phyloP scores from a whole-genome alignment of 1,284 basidiomycete species.

The Ceratobasidium sp. region DNA sequence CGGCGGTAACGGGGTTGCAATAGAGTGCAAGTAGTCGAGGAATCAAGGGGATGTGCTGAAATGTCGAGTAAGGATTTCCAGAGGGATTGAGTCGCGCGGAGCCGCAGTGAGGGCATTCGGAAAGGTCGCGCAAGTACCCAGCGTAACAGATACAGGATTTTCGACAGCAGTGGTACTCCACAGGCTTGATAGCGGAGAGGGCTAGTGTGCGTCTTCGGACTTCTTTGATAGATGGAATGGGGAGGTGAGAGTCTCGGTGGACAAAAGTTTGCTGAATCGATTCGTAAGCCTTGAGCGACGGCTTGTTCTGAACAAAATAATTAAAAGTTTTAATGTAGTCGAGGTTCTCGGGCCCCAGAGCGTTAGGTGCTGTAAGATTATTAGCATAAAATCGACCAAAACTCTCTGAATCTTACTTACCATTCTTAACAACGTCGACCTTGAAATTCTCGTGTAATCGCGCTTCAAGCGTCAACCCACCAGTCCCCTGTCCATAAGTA shows the following conservation, averaged over 20 bases:
- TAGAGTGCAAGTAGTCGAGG: slow-evolving; percentile 39
- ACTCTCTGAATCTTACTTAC: neutral
- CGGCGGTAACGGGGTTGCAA: neutral
- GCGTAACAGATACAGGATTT: slow-evolving; percentile 41
- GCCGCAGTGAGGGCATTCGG: slow-evolving; percentile 34
- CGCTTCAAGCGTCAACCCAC: neutral
- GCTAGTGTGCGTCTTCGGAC: neutral
- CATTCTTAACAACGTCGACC: neutral
- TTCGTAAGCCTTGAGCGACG: neutral
- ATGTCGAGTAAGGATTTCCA: slow-evolving; percentile 15
- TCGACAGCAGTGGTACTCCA: slow-evolving; percentile 42
- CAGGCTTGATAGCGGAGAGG: slow-evolving; percentile 13
- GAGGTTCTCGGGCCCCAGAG: neutral
- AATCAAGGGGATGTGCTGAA: slow-evolving; percentile 29
- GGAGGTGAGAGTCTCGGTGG: neutral
- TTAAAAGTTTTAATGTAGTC: slow-evolving; percentile 7
- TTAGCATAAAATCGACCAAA: neutral
- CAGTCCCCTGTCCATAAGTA: neutral
- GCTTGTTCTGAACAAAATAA: slow-evolving; percentile 18
- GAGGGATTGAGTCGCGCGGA: slow-evolving; percentile 19
- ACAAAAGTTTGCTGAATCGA: neutral
- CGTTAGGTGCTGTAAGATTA: neutral
- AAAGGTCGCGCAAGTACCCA: slow-evolving; percentile 24
- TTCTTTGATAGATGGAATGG: neutral
- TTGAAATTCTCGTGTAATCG: neutral